A percentile compares a stretch with the other conserved stretches of the same genome.
These are phyloP conservation scores for Lecanicillium sp. DNA, from an alignment of 2,329 filamentous ascomycete species.

Conservation along the genomic window DNA sequence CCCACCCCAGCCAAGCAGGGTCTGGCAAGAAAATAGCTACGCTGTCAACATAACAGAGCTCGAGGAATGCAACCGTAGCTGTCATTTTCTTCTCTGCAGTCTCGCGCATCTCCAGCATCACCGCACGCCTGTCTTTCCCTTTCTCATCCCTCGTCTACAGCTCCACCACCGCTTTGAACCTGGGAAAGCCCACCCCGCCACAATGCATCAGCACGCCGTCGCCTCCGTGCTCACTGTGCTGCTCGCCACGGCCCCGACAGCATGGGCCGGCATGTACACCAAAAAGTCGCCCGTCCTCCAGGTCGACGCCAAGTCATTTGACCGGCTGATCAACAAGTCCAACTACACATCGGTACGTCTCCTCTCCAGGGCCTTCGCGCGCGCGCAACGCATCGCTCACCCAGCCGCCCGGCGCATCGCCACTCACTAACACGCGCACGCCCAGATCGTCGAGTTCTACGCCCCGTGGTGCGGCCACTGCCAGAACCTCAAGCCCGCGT, in stretches of 20 bases:
- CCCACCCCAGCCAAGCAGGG: not conserved
- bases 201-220: slow-evolving; percentile 13
- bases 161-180: not conserved
- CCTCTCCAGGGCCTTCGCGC: too few relatives aligned
- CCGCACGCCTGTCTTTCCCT: not conserved
- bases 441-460: slow-evolving; percentile 74
- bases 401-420: too few relatives aligned
- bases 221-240: slow-evolving; percentile 41
- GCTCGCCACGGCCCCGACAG: slow-evolving; percentile 58
- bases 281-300: slow-evolving; percentile 86
- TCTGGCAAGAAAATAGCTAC: too few relatives aligned
- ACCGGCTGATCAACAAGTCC: slow-evolving; percentile 75
- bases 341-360: slow-evolving; percentile 83
- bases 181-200: not conserved
- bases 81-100: too few relatives aligned
- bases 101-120: not conserved
- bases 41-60: not conserved
- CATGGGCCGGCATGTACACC: slow-evolving; percentile 69
- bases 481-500: slow-evolving; percentile 89
- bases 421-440: slow-evolving; percentile 10
- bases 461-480: slow-evolving; percentile 98
- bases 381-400: too few relatives aligned
- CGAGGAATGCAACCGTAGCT: not conserved
- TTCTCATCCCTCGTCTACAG: not conserved
- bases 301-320: slow-evolving; percentile 71